Evolutionary conservation across 2,329 filamentous ascomycete genomes (phyloP).

Genomic region (Bretziella fagacearum): DNA sequence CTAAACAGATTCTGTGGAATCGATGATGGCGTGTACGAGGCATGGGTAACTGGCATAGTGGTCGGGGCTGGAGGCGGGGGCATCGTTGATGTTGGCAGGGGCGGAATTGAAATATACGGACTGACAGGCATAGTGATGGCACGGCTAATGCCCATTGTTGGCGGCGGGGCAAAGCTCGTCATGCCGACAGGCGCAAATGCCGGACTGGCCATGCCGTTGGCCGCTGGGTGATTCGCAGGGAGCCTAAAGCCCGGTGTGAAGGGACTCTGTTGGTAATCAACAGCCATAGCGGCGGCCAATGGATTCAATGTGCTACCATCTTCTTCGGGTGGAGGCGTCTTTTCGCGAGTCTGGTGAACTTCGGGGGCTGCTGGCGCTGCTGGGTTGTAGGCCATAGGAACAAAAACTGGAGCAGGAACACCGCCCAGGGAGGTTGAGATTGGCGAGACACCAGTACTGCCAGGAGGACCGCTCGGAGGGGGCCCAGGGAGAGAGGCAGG

Average conservation of each 20-base stretch:
- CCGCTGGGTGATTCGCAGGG: conserved; percentile 28
- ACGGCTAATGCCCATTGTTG: conserved; percentile 29
- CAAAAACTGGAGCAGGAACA: conserved; percentile 27
- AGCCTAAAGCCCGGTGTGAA: conserved; percentile 37
- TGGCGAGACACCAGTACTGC: conserved; percentile 4
- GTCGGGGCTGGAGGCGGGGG: conserved; percentile 17
- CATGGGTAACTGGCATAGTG: conserved; percentile 15
- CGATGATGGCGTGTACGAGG: conserved; percentile 16
- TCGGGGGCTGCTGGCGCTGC: conserved; percentile 62
- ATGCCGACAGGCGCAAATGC: conserved; percentile 29
- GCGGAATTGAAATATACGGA: conserved; percentile 18
- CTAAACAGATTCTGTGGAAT: conserved; percentile 9
- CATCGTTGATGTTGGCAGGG: conserved; percentile 25
- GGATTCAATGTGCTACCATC: conserved; percentile 34
- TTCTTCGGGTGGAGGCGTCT: conserved; percentile 56
- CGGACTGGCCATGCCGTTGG: conserved; percentile 25
- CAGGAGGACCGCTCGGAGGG: conserved; percentile 16
- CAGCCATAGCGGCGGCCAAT: conserved; percentile 38
- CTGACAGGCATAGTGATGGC: conserved; percentile 29
- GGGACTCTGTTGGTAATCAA: conserved; percentile 37
- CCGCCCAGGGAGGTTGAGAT: conserved; percentile 18
- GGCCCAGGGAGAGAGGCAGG: conserved; percentile 15
- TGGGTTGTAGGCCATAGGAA: conserved; percentile 60
- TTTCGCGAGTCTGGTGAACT: conserved; percentile 53
- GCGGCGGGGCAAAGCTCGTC: conserved; percentile 21